Evolutionary conservation across 2,329 filamentous ascomycete genomes (phyloP).

Genomic region (Epichloe baconii): DNA sequence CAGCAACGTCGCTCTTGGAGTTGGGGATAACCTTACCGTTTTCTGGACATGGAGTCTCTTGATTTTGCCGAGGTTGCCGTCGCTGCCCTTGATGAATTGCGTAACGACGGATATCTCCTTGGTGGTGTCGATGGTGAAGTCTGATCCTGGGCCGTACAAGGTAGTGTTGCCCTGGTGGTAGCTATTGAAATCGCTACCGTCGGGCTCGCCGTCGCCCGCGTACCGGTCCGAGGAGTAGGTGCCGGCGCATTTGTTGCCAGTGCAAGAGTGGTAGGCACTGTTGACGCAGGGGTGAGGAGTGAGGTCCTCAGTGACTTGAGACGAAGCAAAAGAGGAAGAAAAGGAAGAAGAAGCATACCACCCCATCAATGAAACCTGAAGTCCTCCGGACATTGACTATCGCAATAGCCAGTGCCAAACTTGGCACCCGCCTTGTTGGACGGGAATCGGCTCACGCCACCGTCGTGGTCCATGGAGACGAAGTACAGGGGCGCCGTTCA

Average conservation of each 20-base stretch:
- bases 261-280: conserved; percentile 37
- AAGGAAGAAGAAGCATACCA: background rate
- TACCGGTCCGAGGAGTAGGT: conserved; percentile 41
- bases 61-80: conserved; percentile 45
- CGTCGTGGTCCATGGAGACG: conserved; percentile 46
- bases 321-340: background rate
- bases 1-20: too few species aligned
- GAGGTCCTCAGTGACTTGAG: conserved; percentile 14
- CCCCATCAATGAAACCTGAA: conserved; percentile 1
- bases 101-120: conserved; percentile 52
- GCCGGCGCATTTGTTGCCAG: conserved; percentile 37
- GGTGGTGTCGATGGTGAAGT: conserved; percentile 44
- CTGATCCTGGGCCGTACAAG: conserved; percentile 46
- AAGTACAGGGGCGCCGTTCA: conserved; percentile 62
- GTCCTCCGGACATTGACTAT: conserved; percentile 39
- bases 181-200: conserved; percentile 47
- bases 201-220: conserved; percentile 50
- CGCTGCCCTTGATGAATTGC: conserved; percentile 39
- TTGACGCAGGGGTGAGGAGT: conserved; percentile 52
- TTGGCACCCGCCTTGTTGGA: conserved; percentile 41
- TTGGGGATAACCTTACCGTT: conserved; percentile 23
- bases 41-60: conserved; percentile 53
- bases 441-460: conserved; percentile 35
- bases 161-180: conserved; percentile 51
- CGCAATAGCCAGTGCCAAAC: conserved; percentile 46